phyloP scores from a whole-genome alignment of 805 yeast species.

The Lachancea quebecensis region DNA sequence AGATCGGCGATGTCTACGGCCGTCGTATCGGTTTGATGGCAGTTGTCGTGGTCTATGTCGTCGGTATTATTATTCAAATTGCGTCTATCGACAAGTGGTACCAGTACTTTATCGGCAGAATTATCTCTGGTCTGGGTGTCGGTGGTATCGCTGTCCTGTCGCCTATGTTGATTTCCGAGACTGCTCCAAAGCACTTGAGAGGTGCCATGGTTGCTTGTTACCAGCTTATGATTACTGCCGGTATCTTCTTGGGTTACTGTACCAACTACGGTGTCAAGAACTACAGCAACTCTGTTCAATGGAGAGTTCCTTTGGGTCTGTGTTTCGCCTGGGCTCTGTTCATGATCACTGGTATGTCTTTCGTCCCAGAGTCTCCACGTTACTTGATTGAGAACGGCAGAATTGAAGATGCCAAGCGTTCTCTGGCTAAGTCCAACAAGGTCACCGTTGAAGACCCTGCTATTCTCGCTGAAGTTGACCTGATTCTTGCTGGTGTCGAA shows the following conservation, averaged over 20 bases:
- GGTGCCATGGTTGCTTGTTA: slow-evolving; percentile 64
- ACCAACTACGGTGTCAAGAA: slow-evolving; percentile 58
- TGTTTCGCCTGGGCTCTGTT: slow-evolving; percentile 41
- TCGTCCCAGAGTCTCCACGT: slow-evolving; percentile 73
- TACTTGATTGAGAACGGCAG: slow-evolving; percentile 49
- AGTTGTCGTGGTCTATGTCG: slow-evolving; percentile 55
- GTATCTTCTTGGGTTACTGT: slow-evolving; percentile 73
- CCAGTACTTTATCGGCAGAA: slow-evolving; percentile 65
- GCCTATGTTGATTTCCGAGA: slow-evolving; percentile 66
- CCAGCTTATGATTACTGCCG: slow-evolving; percentile 64
- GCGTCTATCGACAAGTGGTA: slow-evolving; percentile 51
- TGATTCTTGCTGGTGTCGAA: slow-evolving; percentile 53
- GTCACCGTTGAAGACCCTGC: slow-evolving; percentile 47
- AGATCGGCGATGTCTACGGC: slow-evolving; percentile 56
- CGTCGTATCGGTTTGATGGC: slow-evolving; percentile 58
- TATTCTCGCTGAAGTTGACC: slow-evolving; percentile 49
- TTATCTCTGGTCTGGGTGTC: slow-evolving; percentile 64
- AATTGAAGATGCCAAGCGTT: slow-evolving; percentile 54
- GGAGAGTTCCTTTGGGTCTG: slow-evolving; percentile 68
- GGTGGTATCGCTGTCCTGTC: slow-evolving; percentile 73
- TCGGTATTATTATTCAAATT: slow-evolving; percentile 63
- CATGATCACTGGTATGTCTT: slow-evolving; percentile 34
- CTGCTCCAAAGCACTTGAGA: slow-evolving; percentile 63
- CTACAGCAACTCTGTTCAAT: slow-evolving; percentile 59
- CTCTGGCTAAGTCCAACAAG: slow-evolving; percentile 55